Evolutionary conservation across 495 filamentous ascomycete species (phyloP).

Genomic region (Talaromyces adpressus): DNA sequence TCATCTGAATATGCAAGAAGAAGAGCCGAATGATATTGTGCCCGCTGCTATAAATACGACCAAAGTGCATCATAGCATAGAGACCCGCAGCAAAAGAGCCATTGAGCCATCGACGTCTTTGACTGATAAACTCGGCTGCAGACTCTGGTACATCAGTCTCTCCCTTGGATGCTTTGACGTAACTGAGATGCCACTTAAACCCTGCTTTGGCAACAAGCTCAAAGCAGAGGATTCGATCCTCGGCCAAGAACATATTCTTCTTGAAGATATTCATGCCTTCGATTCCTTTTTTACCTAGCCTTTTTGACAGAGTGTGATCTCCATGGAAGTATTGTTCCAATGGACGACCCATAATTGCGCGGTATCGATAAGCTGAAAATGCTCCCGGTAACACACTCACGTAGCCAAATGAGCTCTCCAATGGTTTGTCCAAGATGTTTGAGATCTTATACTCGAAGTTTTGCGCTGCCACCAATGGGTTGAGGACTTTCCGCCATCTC

Average conservation of each 20-base stretch:
- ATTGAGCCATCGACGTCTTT: constrained; percentile 96
- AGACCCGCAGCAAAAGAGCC: constrained; percentile 96
- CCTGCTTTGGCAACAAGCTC: constrained; percentile 97
- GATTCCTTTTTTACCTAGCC: constrained; percentile 95
- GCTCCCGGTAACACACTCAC: constrained; percentile 96
- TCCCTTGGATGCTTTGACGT: constrained; percentile 96
- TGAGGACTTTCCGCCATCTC: constrained; percentile 83
- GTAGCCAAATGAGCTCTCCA: constrained; percentile 96
- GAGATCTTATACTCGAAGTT: constrained; percentile 99
- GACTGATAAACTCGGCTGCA: constrained; percentile 92
- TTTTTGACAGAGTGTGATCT: constrained; percentile 93
- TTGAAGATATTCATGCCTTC: constrained; percentile 99
- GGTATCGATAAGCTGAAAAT: constrained; percentile 96
- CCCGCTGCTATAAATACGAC: constrained; percentile 95
- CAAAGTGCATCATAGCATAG: constrained; percentile 98
- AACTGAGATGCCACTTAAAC: constrained; percentile 96
- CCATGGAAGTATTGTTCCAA: constrained; percentile 99
- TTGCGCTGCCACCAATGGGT: constrained; percentile 90
- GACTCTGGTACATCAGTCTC: constrained; percentile 98
- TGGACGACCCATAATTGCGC: constrained; percentile 95
- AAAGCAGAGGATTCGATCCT: constrained; percentile 99
- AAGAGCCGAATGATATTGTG: constrained; percentile 98
- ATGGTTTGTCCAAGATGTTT: constrained; percentile 95
- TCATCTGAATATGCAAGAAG: constrained; percentile 92
- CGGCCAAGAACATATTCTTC: constrained; percentile 99